phyloP scores from a whole-genome alignment of 768 basidiomycete genomes.

The Amanita polypyramis region DNA sequence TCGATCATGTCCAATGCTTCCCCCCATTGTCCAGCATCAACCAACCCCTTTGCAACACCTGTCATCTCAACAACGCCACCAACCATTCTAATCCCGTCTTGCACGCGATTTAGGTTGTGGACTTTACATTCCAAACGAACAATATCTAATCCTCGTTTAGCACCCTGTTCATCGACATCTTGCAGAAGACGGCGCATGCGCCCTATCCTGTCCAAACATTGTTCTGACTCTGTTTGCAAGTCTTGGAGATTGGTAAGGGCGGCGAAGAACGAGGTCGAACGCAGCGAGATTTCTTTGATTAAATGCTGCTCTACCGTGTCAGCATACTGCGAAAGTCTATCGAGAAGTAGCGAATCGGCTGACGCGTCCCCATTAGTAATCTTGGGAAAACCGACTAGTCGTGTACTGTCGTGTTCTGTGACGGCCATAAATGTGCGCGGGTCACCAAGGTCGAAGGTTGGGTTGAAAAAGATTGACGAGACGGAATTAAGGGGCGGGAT shows the following conservation, averaged over 20 bases:
- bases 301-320: slow-evolving; percentile 95
- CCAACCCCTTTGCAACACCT: slow-evolving; percentile 57
- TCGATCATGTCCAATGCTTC: slow-evolving; percentile 74
- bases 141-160: slow-evolving; percentile 70
- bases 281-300: slow-evolving; percentile 80
- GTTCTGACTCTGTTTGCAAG: slow-evolving; percentile 79
- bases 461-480: slow-evolving; percentile 72
- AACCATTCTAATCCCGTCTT: slow-evolving; percentile 53
- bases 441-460: slow-evolving; percentile 72
- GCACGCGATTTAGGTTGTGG: slow-evolving; percentile 46
- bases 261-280: slow-evolving; percentile 92
- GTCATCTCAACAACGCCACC: slow-evolving; percentile 71
- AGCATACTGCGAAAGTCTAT: slow-evolving; percentile 84
- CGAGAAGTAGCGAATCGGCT: slow-evolving; percentile 48
- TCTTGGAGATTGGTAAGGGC: slow-evolving; percentile 92
- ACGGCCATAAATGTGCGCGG: slow-evolving; percentile 69
- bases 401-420: slow-evolving; percentile 59
- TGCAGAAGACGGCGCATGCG: slow-evolving; percentile 60
- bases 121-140: slow-evolving; percentile 56
- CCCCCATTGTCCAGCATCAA: slow-evolving; percentile 81
- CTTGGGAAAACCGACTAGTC: slow-evolving; percentile 38
- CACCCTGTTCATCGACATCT: slow-evolving; percentile 68
- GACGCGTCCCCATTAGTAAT: neutral
- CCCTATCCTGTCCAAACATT: slow-evolving; percentile 68
- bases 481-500: slow-evolving; percentile 69